These are phyloP conservation scores for Solanum hybrid DNA, from an alignment of 305 asterid species.

Conservation along the genomic window DNA sequence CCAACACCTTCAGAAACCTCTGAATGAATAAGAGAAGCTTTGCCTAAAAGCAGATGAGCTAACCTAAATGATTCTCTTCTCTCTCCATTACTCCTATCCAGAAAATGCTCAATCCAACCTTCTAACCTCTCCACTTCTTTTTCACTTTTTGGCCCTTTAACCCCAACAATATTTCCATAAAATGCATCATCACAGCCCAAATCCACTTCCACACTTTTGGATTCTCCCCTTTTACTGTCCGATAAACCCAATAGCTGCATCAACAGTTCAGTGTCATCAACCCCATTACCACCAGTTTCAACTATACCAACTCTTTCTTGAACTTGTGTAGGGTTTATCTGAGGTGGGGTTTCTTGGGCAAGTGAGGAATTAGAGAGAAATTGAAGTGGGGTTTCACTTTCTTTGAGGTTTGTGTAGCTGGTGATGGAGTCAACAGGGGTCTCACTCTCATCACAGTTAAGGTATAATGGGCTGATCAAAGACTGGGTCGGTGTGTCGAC, in stretches of 20 bases:
- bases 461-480: conserved; percentile 40
- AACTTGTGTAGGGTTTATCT: conserved; percentile 1
- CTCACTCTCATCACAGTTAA: conserved; percentile 13
- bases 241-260: conserved; percentile 36
- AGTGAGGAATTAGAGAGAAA: conserved; percentile 27
- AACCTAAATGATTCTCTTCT: conserved; percentile 34
- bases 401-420: conserved; percentile 2
- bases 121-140: conserved; percentile 37
- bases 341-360: conserved; percentile 12
- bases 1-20: conserved; percentile 23
- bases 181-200: conserved; percentile 34
- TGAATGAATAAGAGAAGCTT: conserved; percentile 31
- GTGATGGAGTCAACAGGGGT: not conserved
- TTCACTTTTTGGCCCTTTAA: conserved; percentile 42
- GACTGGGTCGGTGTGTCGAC: conserved; percentile 18
- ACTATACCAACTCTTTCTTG: conserved; percentile 19
- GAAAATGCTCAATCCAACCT: conserved; percentile 41
- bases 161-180: conserved; percentile 35
- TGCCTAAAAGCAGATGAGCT: conserved; percentile 40
- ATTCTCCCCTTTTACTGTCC: conserved; percentile 9
- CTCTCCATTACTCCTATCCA: conserved; percentile 10
- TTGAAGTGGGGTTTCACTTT: conserved; percentile 37
- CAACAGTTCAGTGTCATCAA: conserved; percentile 33
- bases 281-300: conserved; percentile 9
- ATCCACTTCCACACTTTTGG: conserved; percentile 8